A percentile compares a stretch with the other conserved stretches of the same genome.
Evolutionary conservation across 306 rosid genomes (phyloP).

Genomic region (Betula pendula): DNA sequence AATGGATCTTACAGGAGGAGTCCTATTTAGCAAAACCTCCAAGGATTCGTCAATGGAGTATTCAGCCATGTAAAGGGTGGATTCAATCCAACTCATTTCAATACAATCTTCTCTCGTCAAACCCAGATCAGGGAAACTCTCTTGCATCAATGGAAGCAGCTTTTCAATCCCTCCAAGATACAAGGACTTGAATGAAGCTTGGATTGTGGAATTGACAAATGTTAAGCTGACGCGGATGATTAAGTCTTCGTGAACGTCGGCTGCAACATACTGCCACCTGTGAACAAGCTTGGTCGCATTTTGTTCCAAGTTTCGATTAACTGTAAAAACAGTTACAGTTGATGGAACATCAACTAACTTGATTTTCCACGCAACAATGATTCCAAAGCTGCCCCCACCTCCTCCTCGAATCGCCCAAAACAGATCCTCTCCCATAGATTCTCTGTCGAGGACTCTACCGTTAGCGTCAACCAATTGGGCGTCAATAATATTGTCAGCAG

Average conservation of each 20-base stretch:
- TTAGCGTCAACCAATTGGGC: constrained; percentile 51
- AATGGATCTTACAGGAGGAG: not conserved
- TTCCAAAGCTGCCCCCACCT: constrained; percentile 65
- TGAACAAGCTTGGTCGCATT: constrained; percentile 18
- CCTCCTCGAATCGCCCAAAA: constrained; percentile 88
- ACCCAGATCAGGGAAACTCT: constrained; percentile 23
- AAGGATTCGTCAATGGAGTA: constrained; percentile 5
- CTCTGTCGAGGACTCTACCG: constrained; percentile 56
- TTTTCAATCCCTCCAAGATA: constrained; percentile 21
- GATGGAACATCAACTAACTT: constrained; percentile 23
- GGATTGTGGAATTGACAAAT: constrained; percentile 6
- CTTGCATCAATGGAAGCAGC: constrained; percentile 21
- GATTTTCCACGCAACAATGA: constrained; percentile 41
- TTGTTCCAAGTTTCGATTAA: constrained; percentile 18
- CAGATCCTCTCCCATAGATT: constrained; percentile 63
- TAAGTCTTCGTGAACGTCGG: constrained; percentile 14
- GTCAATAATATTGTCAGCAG: constrained; percentile 54
- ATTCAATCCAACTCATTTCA: constrained; percentile 35
- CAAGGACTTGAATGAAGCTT: constrained; percentile 24
- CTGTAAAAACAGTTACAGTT: constrained; percentile 21
- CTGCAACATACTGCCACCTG: constrained; percentile 20
- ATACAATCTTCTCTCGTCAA: constrained; percentile 6
- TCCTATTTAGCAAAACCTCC: constrained; percentile 32
- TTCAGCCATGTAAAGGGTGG: constrained; percentile 1
- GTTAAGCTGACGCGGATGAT: constrained; percentile 4